Percentiles rank a stretch among this genome's conserved stretches.
phyloP scores from a whole-genome alignment of 75 land plant genomes.

The Pinus tabuliformis region DNA sequence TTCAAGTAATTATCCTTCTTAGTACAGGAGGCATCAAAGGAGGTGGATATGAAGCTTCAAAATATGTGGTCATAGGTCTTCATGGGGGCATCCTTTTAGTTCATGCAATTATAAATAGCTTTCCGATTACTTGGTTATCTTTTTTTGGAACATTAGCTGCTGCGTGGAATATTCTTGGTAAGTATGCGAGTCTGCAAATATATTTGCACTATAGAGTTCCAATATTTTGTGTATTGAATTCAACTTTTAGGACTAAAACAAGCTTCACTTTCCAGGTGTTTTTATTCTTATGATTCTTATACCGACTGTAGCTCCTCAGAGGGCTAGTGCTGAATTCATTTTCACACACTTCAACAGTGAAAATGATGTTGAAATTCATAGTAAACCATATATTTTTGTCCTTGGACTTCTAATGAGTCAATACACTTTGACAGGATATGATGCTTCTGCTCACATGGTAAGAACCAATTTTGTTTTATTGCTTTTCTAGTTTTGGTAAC shows the following conservation, averaged over 20 bases:
- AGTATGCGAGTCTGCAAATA: background rate
- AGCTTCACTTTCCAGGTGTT: slow-evolving; percentile 48
- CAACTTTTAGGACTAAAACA: background rate
- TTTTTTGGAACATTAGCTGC: slow-evolving; percentile 69
- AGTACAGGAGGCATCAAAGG: slow-evolving; percentile 83
- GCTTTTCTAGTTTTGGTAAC: background rate
- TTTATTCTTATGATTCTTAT: slow-evolving; percentile 80
- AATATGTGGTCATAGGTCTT: slow-evolving; percentile 58
- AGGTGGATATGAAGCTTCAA: slow-evolving; percentile 75
- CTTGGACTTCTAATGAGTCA: slow-evolving; percentile 93
- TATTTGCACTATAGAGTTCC: background rate
- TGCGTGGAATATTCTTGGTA: slow-evolving; percentile 80
- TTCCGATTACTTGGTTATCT: slow-evolving; percentile 62
- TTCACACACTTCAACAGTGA: slow-evolving; percentile 86
- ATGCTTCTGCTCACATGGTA: slow-evolving; percentile 96
- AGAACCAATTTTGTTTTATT: slow-evolving; percentile 11
- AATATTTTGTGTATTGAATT: background rate
- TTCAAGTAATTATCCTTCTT: slow-evolving; percentile 84
- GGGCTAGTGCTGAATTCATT: slow-evolving; percentile 60
- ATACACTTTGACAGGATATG: slow-evolving; percentile 85
- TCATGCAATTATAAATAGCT: slow-evolving; percentile 70
- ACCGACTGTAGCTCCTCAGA: slow-evolving; percentile 69
- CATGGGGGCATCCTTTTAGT: slow-evolving; percentile 74
- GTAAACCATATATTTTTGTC: slow-evolving; percentile 73
- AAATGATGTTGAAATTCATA: slow-evolving; percentile 57